Percentiles rank a stretch among this genome's conserved stretches.
Evolutionary conservation across 148 eudicot genomes (phyloP).

Genomic region (Vaccinium vitisidaea): DNA sequence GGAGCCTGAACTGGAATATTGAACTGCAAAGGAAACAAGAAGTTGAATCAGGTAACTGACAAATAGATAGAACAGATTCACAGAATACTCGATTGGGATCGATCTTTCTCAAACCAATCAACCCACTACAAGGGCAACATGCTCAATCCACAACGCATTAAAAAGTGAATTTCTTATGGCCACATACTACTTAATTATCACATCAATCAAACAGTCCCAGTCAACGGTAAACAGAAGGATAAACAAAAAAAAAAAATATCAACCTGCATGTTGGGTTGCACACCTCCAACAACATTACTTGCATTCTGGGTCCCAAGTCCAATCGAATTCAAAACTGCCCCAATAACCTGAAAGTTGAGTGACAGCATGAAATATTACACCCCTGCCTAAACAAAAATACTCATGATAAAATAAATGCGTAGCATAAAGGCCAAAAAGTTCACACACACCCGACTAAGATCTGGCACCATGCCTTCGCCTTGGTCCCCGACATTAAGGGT

Average conservation of each 20-base stretch:
- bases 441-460: slow-evolving; percentile 65
- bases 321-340: slow-evolving; percentile 82
- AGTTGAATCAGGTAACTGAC: slow-evolving; percentile 9
- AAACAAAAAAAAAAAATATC: not conserved
- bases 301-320: slow-evolving; percentile 58
- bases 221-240: not conserved
- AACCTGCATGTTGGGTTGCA: slow-evolving; percentile 36
- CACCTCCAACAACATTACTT: slow-evolving; percentile 34
- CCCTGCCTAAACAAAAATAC: not conserved
- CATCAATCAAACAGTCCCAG: not conserved
- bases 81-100: not conserved
- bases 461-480: slow-evolving; percentile 68
- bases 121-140: not conserved
- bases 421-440: not conserved
- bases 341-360: slow-evolving; percentile 58
- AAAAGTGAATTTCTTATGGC: not conserved
- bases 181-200: not conserved
- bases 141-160: not conserved
- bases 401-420: not conserved
- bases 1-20: slow-evolving; percentile 34
- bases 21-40: slow-evolving; percentile 27
- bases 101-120: not conserved
- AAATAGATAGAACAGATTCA: not conserved
- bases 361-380: not conserved
- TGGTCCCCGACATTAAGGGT: slow-evolving; percentile 76